Conservation (phyloP, 2,329 filamentous ascomycete species). For the Beauveria sp. region DNA sequence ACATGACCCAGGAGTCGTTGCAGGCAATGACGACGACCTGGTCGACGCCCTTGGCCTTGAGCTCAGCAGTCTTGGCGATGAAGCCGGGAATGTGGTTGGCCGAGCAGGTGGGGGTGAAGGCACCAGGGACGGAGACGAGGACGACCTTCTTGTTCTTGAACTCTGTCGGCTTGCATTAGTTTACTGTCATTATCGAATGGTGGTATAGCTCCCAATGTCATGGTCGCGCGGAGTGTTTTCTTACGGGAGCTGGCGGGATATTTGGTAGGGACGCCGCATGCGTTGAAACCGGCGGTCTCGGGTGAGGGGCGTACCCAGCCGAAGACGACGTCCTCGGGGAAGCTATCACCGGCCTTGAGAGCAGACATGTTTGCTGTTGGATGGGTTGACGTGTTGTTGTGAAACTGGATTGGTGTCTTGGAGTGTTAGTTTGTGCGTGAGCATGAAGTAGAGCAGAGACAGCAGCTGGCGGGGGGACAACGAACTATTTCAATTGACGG, state of each 20-base stretch:
- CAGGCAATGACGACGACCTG: constrained; percentile 71
- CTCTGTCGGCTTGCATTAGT: constrained; percentile 28
- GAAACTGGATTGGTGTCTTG: background rate
- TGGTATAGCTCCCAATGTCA: background rate
- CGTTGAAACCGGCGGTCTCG: constrained; percentile 60
- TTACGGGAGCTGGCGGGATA: constrained; percentile 72
- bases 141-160: constrained; percentile 50
- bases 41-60: constrained; percentile 77
- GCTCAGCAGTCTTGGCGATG: constrained; percentile 60
- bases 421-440: background rate
- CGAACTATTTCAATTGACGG: constrained; percentile 6
- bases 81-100: constrained; percentile 75
- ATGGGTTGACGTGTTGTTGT: constrained; percentile 1
- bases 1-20: constrained; percentile 85
- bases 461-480: background rate
- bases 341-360: constrained; percentile 73
- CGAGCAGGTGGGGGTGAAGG: constrained; percentile 84
- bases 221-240: constrained; percentile 14
- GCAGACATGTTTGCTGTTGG: constrained; percentile 40
- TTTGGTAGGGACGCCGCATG: constrained; percentile 69
- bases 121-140: constrained; percentile 53
- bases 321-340: constrained; percentile 76
- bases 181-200: background rate
- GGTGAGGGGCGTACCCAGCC: constrained; percentile 72
- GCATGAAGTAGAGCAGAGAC: background rate